phyloP scores from a whole-genome alignment of 169 alveolate species.

The Cryptosporidium andersoni region DNA sequence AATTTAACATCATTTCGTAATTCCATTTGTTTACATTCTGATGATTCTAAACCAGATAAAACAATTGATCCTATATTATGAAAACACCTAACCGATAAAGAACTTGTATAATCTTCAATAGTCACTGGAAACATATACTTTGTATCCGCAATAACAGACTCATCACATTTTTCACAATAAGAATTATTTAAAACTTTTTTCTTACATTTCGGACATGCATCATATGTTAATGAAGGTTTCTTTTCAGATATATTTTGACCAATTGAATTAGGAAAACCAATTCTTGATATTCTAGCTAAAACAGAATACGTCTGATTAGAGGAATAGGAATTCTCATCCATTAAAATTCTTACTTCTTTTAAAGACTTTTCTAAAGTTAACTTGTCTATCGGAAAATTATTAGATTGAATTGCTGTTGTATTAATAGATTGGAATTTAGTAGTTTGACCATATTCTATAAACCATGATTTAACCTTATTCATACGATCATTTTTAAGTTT shows the following conservation, averaged over 20 bases:
- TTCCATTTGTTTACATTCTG: constrained; percentile 51
- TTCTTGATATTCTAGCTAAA: constrained; percentile 45
- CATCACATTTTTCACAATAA: constrained; percentile 67
- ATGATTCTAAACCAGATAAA: constrained; percentile 26
- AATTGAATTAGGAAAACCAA: constrained; percentile 20
- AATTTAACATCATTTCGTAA: constrained; percentile 17
- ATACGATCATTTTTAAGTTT: neutral
- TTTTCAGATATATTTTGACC: constrained; percentile 23
- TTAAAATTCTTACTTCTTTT: constrained; percentile 20
- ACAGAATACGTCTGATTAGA: constrained; percentile 17
- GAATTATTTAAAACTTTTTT: constrained; percentile 43
- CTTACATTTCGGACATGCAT: constrained; percentile 67
- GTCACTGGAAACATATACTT: constrained; percentile 66
- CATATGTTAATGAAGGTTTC: constrained; percentile 27
- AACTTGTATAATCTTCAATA: constrained; percentile 57
- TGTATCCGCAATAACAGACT: constrained; percentile 46
- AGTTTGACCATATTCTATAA: neutral
- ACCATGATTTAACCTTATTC: constrained; percentile 28
- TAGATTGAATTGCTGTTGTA: constrained; percentile 3
- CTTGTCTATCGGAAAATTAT: neutral
- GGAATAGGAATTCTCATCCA: constrained; percentile 11
- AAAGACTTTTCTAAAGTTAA: constrained; percentile 3
- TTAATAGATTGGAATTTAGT: constrained; percentile 30
- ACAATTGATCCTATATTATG: constrained; percentile 46
- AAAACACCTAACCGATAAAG: constrained; percentile 46